phyloP scores from a whole-genome alignment of 1,139 yeast genomes.

The Kluyveromyces marxianus region DNA sequence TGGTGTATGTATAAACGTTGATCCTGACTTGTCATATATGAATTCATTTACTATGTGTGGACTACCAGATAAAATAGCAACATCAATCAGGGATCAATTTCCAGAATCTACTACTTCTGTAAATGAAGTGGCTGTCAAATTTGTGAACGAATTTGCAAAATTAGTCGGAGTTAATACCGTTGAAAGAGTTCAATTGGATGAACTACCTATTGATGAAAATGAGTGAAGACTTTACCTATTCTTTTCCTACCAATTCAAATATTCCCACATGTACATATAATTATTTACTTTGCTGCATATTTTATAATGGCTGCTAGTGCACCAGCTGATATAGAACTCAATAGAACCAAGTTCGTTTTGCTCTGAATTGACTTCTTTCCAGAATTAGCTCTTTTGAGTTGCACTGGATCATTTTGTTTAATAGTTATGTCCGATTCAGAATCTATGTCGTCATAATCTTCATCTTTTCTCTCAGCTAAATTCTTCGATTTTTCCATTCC shows the following conservation, averaged over 20 bases:
- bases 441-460: too few species aligned
- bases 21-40: conserved; percentile 64
- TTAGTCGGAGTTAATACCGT: conserved; percentile 40
- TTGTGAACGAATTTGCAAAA: conserved; percentile 47
- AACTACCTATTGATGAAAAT: conserved; percentile 15
- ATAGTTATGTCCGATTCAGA: too few species aligned
- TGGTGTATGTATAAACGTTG: conserved; percentile 78
- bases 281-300: conserved; percentile 7
- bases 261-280: background rate
- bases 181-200: conserved; percentile 34
- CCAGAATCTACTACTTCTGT: conserved; percentile 22
- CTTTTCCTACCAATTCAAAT: background rate
- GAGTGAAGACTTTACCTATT: background rate
- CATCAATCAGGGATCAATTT: conserved; percentile 37
- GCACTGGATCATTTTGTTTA: background rate
- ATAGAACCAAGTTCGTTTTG: conserved; percentile 5
- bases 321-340: conserved; percentile 11
- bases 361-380: too few species aligned
- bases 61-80: conserved; percentile 51
- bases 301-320: conserved; percentile 11
- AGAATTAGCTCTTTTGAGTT: background rate
- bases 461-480: background rate
- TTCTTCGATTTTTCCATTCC: background rate
- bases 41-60: conserved; percentile 83
- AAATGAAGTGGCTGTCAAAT: conserved; percentile 42